These are phyloP conservation scores for Colletotrichum phormii DNA, from an alignment of 2,329 filamentous ascomycete genomes.

Conservation along the genomic window DNA sequence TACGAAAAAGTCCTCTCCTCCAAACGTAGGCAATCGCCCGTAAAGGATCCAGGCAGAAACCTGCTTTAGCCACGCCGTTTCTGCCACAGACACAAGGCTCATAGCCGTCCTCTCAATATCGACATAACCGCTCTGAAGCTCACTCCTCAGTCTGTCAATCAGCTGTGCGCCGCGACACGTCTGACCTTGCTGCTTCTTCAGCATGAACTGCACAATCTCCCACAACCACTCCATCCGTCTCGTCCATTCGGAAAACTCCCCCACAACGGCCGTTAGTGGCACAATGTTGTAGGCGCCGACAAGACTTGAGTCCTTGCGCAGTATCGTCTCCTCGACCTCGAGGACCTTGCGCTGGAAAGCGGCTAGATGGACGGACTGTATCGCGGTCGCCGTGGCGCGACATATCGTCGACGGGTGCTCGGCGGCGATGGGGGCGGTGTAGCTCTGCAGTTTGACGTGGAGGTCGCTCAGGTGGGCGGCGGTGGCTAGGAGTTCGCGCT, in stretches of 20 bases:
- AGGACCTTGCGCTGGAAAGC: slow-evolving; percentile 87
- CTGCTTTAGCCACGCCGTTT: slow-evolving; percentile 92
- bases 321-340: slow-evolving; percentile 82
- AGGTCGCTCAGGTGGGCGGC: slow-evolving; percentile 82
- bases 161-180: slow-evolving; percentile 76
- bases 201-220: slow-evolving; percentile 77
- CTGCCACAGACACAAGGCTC: slow-evolving; percentile 80
- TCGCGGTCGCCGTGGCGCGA: slow-evolving; percentile 84
- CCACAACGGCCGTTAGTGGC: slow-evolving; percentile 85
- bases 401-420: slow-evolving; percentile 85
- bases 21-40: slow-evolving; percentile 82
- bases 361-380: slow-evolving; percentile 79
- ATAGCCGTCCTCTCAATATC: slow-evolving; percentile 84
- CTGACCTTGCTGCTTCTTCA: slow-evolving; percentile 49
- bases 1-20: slow-evolving; percentile 89
- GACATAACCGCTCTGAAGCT: slow-evolving; percentile 87
- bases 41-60: slow-evolving; percentile 92
- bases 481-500: slow-evolving; percentile 82
- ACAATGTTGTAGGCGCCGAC: slow-evolving; percentile 96
- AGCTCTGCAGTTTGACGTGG: slow-evolving; percentile 77
- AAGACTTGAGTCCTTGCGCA: slow-evolving; percentile 79
- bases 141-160: slow-evolving; percentile 80
- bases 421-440: slow-evolving; percentile 74
- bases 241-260: slow-evolving; percentile 89
- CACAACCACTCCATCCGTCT: slow-evolving; percentile 88